Conservation (phyloP, 148 eudicot species). For the Amaranthus cruentus region DNA sequence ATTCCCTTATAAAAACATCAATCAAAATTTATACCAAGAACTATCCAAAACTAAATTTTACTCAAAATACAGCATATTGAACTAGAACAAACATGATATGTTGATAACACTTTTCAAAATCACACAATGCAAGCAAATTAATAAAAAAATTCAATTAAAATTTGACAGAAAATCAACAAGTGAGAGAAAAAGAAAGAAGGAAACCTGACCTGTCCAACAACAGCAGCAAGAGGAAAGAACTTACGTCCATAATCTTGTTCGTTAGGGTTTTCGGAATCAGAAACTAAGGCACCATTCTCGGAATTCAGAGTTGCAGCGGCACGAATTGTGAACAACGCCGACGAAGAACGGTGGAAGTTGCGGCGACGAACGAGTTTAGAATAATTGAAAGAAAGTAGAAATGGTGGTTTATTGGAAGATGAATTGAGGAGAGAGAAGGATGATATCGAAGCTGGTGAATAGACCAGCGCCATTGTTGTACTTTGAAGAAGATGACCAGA, state of each 20-base stretch:
- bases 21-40: too few relatives aligned
- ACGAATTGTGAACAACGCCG: constrained; percentile 27
- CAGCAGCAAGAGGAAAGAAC: constrained; percentile 89
- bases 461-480: constrained; percentile 32
- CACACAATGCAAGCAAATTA: neutral
- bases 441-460: constrained; percentile 19
- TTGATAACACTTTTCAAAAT: neutral
- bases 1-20: too few relatives aligned
- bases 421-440: constrained; percentile 20
- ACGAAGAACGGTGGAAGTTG: constrained; percentile 13
- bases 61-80: neutral
- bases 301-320: constrained; percentile 62
- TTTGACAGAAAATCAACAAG: neutral
- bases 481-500: neutral
- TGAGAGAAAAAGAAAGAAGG: neutral
- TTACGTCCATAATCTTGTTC: constrained; percentile 48
- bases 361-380: constrained; percentile 18
- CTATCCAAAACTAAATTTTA: neutral
- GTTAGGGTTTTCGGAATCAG: constrained; percentile 22
- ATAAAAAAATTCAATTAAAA: neutral
- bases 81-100: neutral
- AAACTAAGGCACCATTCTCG: constrained; percentile 58
- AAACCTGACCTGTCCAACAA: constrained; percentile 73
- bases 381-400: constrained; percentile 24
- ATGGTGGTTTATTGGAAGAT: constrained; percentile 4